Percentiles rank a stretch among this genome's conserved stretches.
phyloP scores from a whole-genome alignment of 140 eudicot genomes.

The Senecio squalidus region DNA sequence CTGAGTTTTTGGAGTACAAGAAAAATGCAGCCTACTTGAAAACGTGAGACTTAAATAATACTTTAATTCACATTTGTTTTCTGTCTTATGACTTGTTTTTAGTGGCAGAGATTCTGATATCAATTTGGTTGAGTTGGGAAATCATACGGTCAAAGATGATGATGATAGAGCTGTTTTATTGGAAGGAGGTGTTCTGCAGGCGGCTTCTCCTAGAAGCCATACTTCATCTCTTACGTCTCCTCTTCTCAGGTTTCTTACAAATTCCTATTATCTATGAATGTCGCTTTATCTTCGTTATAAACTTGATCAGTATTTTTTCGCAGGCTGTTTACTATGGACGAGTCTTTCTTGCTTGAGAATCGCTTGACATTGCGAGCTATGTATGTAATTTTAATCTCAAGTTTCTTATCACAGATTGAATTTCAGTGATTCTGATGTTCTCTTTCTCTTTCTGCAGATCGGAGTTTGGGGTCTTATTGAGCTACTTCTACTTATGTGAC shows the following conservation, averaged over 20 bases:
- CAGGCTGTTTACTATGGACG: conserved; percentile 77
- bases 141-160: conserved; percentile 55
- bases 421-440: neutral
- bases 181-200: conserved; percentile 71
- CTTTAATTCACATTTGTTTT: neutral
- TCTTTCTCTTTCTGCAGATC: conserved; percentile 39
- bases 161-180: conserved; percentile 67
- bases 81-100: too few relatives aligned
- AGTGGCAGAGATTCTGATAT: conserved; percentile 68
- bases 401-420: neutral
- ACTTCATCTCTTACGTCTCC: conserved; percentile 50
- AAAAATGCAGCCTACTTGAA: conserved; percentile 39
- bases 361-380: conserved; percentile 77
- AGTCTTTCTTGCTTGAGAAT: conserved; percentile 76
- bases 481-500: conserved; percentile 76
- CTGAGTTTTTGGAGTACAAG: conserved; percentile 71
- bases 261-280: neutral
- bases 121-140: conserved; percentile 61
- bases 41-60: conserved; percentile 45
- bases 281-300: neutral
- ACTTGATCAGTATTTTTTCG: neutral
- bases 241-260: conserved; percentile 41
- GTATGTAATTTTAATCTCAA: conserved; percentile 32
- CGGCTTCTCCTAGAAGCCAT: conserved; percentile 58
- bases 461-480: conserved; percentile 59